Conservation (phyloP, 2,329 filamentous ascomycete species). For the Epichloe typhina region DNA sequence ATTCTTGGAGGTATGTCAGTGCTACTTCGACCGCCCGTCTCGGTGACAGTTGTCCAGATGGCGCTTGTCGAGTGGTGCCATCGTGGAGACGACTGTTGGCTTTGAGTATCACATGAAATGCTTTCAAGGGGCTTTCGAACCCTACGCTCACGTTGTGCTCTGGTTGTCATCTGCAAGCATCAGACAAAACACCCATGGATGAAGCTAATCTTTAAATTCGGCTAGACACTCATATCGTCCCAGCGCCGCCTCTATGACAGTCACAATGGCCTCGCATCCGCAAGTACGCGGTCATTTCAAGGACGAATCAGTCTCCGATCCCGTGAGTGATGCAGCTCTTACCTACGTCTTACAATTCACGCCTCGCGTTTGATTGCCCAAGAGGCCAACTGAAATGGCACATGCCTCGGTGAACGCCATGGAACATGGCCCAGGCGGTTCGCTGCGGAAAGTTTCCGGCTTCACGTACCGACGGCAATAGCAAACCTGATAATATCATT, state of each 20-base stretch:
- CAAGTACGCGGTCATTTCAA: constrained; percentile 11
- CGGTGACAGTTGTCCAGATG: neutral
- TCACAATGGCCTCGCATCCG: constrained; percentile 10
- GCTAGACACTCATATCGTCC: neutral
- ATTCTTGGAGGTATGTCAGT: neutral
- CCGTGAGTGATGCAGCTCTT: constrained; percentile 7
- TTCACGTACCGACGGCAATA: neutral
- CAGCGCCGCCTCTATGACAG: constrained; percentile 7
- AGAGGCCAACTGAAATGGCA: constrained; percentile 1
- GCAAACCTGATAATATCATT: neutral
- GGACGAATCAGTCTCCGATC: constrained; percentile 7
- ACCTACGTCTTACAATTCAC: neutral
- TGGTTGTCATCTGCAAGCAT: neutral
- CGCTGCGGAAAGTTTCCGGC: neutral
- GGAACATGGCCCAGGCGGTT: neutral
- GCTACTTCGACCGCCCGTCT: neutral
- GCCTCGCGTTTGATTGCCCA: neutral
- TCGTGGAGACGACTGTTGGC: neutral
- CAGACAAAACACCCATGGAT: neutral
- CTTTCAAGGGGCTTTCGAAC: too few relatives aligned
- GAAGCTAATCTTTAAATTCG: neutral
- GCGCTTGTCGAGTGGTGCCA: neutral
- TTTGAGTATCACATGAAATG: neutral
- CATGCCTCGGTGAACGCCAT: constrained; percentile 1
- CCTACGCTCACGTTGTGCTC: neutral